These are phyloP conservation scores for Hypoxylon sp. DNA, from an alignment of 2,329 filamentous ascomycete genomes.

Conservation along the genomic window DNA sequence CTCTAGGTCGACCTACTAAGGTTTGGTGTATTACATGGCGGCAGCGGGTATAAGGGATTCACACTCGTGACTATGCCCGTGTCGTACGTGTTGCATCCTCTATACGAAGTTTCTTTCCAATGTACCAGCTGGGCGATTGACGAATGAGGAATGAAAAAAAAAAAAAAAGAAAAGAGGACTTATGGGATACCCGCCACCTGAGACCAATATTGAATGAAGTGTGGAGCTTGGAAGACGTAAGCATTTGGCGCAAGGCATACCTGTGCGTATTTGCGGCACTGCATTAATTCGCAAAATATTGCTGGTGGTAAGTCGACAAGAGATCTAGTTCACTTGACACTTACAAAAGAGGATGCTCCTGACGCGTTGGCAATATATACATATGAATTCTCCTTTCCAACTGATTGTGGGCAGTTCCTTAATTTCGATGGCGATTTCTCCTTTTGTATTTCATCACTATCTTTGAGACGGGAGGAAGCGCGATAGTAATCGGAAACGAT, in stretches of 20 bases:
- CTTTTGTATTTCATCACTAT: background rate
- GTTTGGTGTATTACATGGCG: background rate
- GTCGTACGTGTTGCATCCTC: slow-evolving; percentile 7
- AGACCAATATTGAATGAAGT: slow-evolving; percentile 7
- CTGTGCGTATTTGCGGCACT: slow-evolving; percentile 11
- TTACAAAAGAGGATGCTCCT: slow-evolving; percentile 9
- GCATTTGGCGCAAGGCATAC: slow-evolving; percentile 5
- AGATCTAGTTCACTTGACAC: slow-evolving; percentile 1
- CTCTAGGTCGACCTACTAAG: background rate
- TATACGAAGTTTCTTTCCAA: slow-evolving; percentile 1
- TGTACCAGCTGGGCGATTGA: background rate
- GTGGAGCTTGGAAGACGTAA: slow-evolving; percentile 12
- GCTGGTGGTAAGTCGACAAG: slow-evolving; percentile 5
- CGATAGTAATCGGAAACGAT: slow-evolving; percentile 17
- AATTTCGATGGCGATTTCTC: slow-evolving; percentile 1
- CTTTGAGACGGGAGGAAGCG: slow-evolving; percentile 11
- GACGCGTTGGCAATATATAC: slow-evolving; percentile 10
- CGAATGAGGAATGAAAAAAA: slow-evolving; percentile 7
- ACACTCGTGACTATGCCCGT: slow-evolving; percentile 12
- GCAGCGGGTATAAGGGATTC: background rate
- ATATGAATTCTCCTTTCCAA: slow-evolving; percentile 3
- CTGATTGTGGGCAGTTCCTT: background rate
- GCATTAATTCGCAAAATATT: background rate
- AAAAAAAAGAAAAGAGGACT: slow-evolving; percentile 12
- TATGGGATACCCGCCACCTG: background rate